These are phyloP conservation scores for Porpolomopsis calyptriformis DNA, from an alignment of 768 basidiomycete genomes.

Conservation along the genomic window DNA sequence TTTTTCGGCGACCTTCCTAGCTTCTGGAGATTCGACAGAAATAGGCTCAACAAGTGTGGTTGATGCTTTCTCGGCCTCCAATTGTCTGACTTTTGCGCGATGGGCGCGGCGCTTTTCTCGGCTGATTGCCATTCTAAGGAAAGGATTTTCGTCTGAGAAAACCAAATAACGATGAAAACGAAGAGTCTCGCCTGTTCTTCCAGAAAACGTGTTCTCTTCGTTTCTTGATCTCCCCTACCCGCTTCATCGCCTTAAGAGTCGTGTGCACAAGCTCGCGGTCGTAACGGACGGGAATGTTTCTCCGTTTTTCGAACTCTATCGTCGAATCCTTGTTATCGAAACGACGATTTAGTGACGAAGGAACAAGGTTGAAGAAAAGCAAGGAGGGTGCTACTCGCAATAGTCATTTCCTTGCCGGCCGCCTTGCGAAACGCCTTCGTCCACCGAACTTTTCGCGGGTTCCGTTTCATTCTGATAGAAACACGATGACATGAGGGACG, in stretches of 20 bases:
- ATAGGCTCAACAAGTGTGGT: constrained; percentile 61
- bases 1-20: constrained; percentile 57
- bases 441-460: constrained; percentile 98
- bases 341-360: neutral
- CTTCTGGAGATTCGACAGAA: constrained; percentile 28
- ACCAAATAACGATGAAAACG: neutral
- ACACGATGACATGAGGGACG: neutral
- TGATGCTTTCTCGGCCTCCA: constrained; percentile 47
- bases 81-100: constrained; percentile 42
- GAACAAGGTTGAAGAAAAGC: neutral
- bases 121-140: constrained; percentile 69
- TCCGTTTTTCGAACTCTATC: constrained; percentile 97
- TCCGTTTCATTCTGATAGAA: constrained; percentile 84
- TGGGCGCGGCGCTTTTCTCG: constrained; percentile 69
- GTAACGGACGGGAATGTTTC: constrained; percentile 95
- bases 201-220: constrained; percentile 91
- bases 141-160: constrained; percentile 1
- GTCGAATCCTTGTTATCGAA: constrained; percentile 70
- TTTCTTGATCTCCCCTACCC: constrained; percentile 83
- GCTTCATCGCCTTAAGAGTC: constrained; percentile 93
- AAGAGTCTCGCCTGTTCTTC: constrained; percentile 63
- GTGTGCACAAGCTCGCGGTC: constrained; percentile 88
- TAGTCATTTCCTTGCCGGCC: constrained; percentile 98
- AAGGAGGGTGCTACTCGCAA: too few species aligned
- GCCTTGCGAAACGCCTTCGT: constrained; percentile 99